Base-by-base conservation (phyloP, 2,329 filamentous ascomycete species). In the Mariannaea sp. region DNA sequence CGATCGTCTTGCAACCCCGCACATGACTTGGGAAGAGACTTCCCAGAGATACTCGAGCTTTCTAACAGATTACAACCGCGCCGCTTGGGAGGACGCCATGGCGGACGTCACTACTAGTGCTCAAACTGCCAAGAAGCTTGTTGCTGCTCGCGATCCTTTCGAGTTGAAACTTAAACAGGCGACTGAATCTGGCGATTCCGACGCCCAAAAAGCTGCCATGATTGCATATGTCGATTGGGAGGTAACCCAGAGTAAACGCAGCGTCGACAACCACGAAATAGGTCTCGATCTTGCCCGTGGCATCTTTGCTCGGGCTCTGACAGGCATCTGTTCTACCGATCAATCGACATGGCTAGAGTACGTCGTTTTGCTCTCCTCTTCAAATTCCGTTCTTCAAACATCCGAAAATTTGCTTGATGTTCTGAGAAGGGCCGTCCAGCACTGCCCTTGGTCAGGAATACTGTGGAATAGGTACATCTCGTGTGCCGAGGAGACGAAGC, bases 391-490 rank as follows among this genome's bases (percentile, higher is more conserved):
- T 58, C 36, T 70, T 49, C 60, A 72, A 67, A 49, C 72, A 69
- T 49, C 80, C 71, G 64, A 61, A 27, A 67, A 65, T 24, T 72
- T 89, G 30, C 80, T 96, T 8, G 82, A 90, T 40, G 81, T 93
- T 6, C 78, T 95, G 2, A 86, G 91, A 64, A 84, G 92, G 59
- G 92, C 91, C 10, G 94, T 92, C 8, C 83, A 87, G 36, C 94
- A 97, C 71, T 96, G 93, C 64, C 92, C 94, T 2, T 96, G 92
- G 88, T 95, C 92, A 6, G 94, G 94, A 13, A 81, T 84, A 22
- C 80, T 99, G 6, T 99, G 94, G 94, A 90, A 90, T 6, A 86
- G 93, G 60, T 92, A 92, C 60, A 87, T 99, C 20, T 75, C 97
- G 46, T 88, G 86, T 16, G 89, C 91, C 3, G 94, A 97, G 72